These are phyloP conservation scores for Fusarium hainanense DNA, from an alignment of 2,329 filamentous ascomycete species.

Conservation along the genomic window DNA sequence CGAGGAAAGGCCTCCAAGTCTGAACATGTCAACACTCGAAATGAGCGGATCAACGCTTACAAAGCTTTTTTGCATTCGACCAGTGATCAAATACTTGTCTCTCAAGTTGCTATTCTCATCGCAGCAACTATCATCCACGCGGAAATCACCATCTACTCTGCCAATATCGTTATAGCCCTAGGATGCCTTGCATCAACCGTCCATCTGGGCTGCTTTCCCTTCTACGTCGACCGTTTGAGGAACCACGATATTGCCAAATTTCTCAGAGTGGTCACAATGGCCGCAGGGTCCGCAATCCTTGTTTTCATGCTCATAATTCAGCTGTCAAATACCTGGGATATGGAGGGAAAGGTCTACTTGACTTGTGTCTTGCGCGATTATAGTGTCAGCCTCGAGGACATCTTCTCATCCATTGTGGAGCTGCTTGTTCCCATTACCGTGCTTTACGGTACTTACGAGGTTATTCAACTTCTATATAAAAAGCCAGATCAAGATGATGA, in stretches of 20 bases:
- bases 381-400: no score
- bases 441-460: no score
- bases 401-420: no score
- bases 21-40: no score
- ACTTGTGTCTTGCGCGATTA: no score
- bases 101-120: neutral
- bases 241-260: neutral
- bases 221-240: neutral
- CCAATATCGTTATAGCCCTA: slow-evolving; percentile 1
- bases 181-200: neutral
- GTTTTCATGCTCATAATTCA: neutral
- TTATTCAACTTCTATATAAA: neutral
- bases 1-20: no score
- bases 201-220: neutral
- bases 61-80: neutral
- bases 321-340: neutral
- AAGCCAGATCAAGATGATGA: no score
- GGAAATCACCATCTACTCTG: slow-evolving; percentile 6
- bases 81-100: slow-evolving; percentile 2
- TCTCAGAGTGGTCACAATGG: neutral
- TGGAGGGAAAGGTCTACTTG: no score
- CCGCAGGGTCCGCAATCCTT: neutral
- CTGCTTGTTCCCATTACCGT: no score
- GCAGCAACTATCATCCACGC: neutral
- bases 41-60: neutral